phyloP scores from a whole-genome alignment of 2,329 filamentous ascomycete genomes.

The Cladosporium austrohemisphaericum region DNA sequence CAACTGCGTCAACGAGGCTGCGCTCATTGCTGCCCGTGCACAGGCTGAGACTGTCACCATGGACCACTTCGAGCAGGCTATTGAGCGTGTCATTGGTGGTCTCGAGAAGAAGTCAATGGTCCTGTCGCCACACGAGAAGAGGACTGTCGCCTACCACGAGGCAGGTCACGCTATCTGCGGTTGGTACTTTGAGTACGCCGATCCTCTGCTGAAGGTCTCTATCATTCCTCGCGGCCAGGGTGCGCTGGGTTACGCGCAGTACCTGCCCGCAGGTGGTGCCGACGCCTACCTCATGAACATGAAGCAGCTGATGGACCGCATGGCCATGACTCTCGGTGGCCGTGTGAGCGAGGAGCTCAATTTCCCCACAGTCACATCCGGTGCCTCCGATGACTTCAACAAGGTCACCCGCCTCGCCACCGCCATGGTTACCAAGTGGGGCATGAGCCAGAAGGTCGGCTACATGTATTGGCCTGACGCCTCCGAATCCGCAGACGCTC shows the following conservation, averaged over 20 bases:
- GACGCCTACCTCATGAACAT: conserved; percentile 96
- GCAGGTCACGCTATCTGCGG: conserved; percentile 97
- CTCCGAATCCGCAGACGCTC: conserved; percentile 12
- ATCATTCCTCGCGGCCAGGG: conserved; percentile 96
- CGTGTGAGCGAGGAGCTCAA: conserved; percentile 94
- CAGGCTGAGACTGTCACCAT: conserved; percentile 79
- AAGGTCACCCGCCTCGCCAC: conserved; percentile 96
- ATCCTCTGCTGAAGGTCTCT: conserved; percentile 94
- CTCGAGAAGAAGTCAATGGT: conserved; percentile 97
- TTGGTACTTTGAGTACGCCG: conserved; percentile 96
- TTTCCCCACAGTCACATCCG: conserved; percentile 93
- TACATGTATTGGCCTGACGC: conserved; percentile 75
- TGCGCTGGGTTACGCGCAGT: conserved; percentile 92
- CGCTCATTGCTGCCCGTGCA: conserved; percentile 82
- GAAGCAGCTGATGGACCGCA: conserved; percentile 95
- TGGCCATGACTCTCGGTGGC: conserved; percentile 98
- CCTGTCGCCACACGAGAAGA: conserved; percentile 89
- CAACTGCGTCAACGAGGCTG: conserved; percentile 97
- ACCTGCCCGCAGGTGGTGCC: conserved; percentile 82
- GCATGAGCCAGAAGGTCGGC: conserved; percentile 93
- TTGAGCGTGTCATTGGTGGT: conserved; percentile 93
- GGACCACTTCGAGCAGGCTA: conserved; percentile 92
- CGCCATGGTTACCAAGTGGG: conserved; percentile 98
- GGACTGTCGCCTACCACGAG: conserved; percentile 95
- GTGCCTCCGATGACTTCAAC: conserved; percentile 95